Evolutionary conservation across 2,329 filamentous ascomycete species (phyloP).

Genomic region (Colletotrichum sp.): DNA sequence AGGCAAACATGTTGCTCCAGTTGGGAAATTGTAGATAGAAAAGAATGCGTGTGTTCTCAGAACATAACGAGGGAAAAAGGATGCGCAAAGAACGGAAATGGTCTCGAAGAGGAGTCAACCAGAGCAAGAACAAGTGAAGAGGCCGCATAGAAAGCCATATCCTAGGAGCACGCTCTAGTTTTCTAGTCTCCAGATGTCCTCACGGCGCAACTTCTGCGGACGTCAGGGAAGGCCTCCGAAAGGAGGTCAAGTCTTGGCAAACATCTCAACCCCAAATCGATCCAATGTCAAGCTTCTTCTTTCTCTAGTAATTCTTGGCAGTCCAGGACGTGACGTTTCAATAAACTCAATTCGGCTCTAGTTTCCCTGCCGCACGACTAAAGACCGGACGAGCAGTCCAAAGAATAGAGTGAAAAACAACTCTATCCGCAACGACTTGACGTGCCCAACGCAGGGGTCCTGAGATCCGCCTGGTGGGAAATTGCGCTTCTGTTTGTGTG

Average conservation of each 20-base stretch:
- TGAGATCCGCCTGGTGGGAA: constrained; percentile 5
- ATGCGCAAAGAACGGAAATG: background rate
- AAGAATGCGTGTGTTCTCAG: background rate
- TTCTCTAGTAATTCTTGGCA: background rate
- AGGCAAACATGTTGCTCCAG: background rate
- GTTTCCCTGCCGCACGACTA: background rate
- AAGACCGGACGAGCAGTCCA: background rate
- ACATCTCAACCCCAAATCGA: background rate
- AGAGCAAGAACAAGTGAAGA: background rate
- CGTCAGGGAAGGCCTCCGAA: background rate
- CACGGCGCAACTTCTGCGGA: background rate
- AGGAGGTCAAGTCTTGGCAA: background rate
- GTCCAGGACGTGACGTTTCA: background rate
- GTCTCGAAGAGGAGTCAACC: background rate
- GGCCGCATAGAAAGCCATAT: background rate
- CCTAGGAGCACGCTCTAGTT: background rate
- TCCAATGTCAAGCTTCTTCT: background rate
- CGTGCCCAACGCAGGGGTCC: background rate
- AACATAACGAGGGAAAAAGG: constrained; percentile 2
- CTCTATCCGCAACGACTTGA: background rate
- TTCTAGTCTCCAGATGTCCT: background rate
- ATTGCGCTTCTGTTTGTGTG: background rate
- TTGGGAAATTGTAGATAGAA: background rate
- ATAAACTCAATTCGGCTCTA: constrained; percentile 6
- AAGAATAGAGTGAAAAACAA: background rate